Percentiles rank a stretch among this genome's conserved stretches.
These are phyloP conservation scores for Fusarium sp. DNA, from an alignment of 2,329 filamentous ascomycete species.

Conservation along the genomic window DNA sequence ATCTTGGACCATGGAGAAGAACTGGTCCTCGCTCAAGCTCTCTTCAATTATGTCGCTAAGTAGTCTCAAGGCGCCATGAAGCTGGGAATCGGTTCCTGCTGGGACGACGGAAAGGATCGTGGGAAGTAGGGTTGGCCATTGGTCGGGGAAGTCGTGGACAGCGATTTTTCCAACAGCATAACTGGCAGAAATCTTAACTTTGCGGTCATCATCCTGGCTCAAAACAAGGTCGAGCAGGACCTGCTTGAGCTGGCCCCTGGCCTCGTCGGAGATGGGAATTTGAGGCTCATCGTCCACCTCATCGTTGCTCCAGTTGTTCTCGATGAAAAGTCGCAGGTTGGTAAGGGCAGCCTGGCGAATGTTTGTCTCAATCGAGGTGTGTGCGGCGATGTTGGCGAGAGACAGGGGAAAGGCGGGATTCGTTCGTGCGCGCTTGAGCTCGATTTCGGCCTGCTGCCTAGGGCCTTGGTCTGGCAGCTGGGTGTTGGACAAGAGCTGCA, in stretches of 20 bases:
- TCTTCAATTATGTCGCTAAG: slow-evolving; percentile 92
- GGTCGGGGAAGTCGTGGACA: slow-evolving; percentile 89
- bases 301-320: slow-evolving; percentile 83
- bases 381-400: slow-evolving; percentile 83
- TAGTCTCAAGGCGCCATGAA: slow-evolving; percentile 91
- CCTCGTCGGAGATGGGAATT: slow-evolving; percentile 77
- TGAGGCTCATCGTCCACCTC: slow-evolving; percentile 74
- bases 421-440: slow-evolving; percentile 77
- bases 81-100: slow-evolving; percentile 79
- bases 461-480: slow-evolving; percentile 81
- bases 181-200: slow-evolving; percentile 86
- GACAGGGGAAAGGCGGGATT: slow-evolving; percentile 81
- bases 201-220: slow-evolving; percentile 80
- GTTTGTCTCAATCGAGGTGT: slow-evolving; percentile 77
- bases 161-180: slow-evolving; percentile 93
- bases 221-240: slow-evolving; percentile 82
- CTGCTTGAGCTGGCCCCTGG: slow-evolving; percentile 79
- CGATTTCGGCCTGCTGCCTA: slow-evolving; percentile 87
- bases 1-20: slow-evolving; percentile 88
- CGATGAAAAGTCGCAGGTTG: slow-evolving; percentile 84
- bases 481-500: slow-evolving; percentile 87
- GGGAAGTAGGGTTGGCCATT: slow-evolving; percentile 92
- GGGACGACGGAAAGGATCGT: slow-evolving; percentile 82
- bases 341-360: slow-evolving; percentile 88
- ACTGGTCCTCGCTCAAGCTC: slow-evolving; percentile 92